Conservation (phyloP, 352 stramenopile species). For the Pythium utonaiense region DNA sequence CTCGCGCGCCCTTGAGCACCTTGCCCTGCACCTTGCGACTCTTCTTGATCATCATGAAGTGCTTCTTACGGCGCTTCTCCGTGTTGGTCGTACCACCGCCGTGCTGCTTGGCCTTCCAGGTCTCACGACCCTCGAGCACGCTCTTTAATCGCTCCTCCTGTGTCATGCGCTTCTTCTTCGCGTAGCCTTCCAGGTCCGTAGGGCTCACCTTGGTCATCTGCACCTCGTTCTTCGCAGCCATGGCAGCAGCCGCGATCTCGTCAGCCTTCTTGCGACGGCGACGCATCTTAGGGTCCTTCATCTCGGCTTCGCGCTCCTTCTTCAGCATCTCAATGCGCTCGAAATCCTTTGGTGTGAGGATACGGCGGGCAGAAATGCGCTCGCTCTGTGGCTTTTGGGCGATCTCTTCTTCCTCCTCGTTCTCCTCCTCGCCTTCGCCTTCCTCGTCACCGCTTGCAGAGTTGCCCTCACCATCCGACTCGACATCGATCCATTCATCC, state of each 20-base stretch:
- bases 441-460: constrained; percentile 32
- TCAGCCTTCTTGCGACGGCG: constrained; percentile 83
- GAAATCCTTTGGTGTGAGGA: constrained; percentile 88
- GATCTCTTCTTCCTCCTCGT: constrained; percentile 38
- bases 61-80: constrained; percentile 97
- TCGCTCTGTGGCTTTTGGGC: constrained; percentile 54
- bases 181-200: constrained; percentile 79
- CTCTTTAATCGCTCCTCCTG: constrained; percentile 78
- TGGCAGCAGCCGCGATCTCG: constrained; percentile 29
- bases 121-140: constrained; percentile 88
- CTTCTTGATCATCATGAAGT: constrained; percentile 98
- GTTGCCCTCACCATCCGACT: constrained; percentile 45
- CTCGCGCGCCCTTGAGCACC: constrained; percentile 78
- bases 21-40: constrained; percentile 89
- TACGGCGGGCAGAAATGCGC: constrained; percentile 81
- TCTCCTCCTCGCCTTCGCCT: constrained; percentile 31
- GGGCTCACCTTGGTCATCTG: constrained; percentile 69
- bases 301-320: constrained; percentile 78
- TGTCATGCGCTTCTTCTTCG: constrained; percentile 87
- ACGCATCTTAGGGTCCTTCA: constrained; percentile 80
- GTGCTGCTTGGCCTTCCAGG: constrained; percentile 90
- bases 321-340: constrained; percentile 89
- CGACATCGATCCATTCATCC: constrained; percentile 71
- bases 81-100: constrained; percentile 96
- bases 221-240: constrained; percentile 35